These are phyloP conservation scores for Penicillium sp. DNA, from an alignment of 2,329 filamentous ascomycete species.

Conservation along the genomic window DNA sequence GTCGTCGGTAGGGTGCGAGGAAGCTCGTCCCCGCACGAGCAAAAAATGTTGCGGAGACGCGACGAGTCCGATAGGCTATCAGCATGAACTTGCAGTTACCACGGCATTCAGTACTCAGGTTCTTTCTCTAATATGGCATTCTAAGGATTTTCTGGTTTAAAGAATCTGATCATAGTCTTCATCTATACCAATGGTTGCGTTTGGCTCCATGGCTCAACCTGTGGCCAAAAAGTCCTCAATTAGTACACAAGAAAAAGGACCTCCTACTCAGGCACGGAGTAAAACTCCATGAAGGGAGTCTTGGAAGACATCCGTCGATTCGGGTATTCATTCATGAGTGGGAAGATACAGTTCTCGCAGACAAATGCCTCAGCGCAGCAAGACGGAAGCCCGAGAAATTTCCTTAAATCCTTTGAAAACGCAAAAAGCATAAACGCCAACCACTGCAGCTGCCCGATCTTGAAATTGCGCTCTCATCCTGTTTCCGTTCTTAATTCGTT, in stretches of 20 bases:
- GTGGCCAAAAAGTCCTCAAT: neutral
- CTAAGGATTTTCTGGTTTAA: too few relatives aligned
- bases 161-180: neutral
- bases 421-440: constrained; percentile 30
- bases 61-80: neutral
- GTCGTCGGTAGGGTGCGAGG: neutral
- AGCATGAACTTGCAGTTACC: neutral
- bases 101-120: neutral
- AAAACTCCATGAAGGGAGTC: neutral
- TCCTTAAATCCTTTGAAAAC: constrained; percentile 14
- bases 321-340: constrained; percentile 21
- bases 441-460: constrained; percentile 22
- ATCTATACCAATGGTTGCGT: neutral
- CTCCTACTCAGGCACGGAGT: neutral
- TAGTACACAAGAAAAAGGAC: neutral
- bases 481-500: constrained; percentile 3
- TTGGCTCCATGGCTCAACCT: neutral
- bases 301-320: neutral
- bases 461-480: constrained; percentile 15
- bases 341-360: constrained; percentile 6
- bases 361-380: constrained; percentile 12
- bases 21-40: constrained; percentile 15
- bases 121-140: neutral
- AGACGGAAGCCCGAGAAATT: constrained; percentile 19
- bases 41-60: constrained; percentile 18